These are phyloP conservation scores for Metschnikowia vanudenii DNA, from an alignment of 805 yeast species.

Conservation along the genomic window DNA sequence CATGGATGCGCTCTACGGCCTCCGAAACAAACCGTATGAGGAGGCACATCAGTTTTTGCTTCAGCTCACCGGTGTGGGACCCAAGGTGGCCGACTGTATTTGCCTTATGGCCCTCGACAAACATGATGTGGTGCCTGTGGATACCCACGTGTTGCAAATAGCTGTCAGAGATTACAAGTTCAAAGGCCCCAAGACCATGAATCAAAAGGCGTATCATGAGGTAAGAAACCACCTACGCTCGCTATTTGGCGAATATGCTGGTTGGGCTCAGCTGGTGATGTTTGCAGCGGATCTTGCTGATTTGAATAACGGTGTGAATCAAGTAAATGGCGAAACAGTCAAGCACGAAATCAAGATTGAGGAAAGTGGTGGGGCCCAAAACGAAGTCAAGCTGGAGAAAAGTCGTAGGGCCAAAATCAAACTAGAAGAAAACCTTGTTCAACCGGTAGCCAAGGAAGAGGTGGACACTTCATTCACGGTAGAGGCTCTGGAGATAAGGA, in stretches of 20 bases:
- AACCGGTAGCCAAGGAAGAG: too few relatives aligned
- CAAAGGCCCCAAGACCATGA: conserved; percentile 47
- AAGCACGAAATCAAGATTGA: conserved; percentile 15
- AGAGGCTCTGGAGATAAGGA: neutral
- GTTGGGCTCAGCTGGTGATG: conserved; percentile 97
- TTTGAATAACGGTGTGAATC: conserved; percentile 64
- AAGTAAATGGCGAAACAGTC: conserved; percentile 15
- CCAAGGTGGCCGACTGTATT: conserved; percentile 97
- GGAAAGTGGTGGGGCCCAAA: conserved; percentile 13
- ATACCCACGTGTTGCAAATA: conserved; percentile 90
- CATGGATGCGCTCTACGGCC: conserved; percentile 35
- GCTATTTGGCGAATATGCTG: conserved; percentile 89
- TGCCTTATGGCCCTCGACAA: conserved; percentile 87
- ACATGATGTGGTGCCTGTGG: conserved; percentile 88
- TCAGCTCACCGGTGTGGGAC: conserved; percentile 85
- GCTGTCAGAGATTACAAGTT: conserved; percentile 79
- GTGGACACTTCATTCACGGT: neutral
- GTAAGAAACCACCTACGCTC: conserved; percentile 60
- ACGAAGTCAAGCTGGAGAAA: conserved; percentile 10
- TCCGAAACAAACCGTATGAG: conserved; percentile 48
- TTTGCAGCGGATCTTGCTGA: conserved; percentile 82
- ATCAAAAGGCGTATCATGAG: conserved; percentile 49
- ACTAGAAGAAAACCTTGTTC: too few relatives aligned
- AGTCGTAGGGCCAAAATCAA: too few relatives aligned
- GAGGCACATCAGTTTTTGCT: conserved; percentile 59